Percentiles rank a stretch among this genome's conserved stretches.
These are phyloP conservation scores for Cinchona pubescens DNA, from an alignment of 257 asterid species.

Conservation along the genomic window DNA sequence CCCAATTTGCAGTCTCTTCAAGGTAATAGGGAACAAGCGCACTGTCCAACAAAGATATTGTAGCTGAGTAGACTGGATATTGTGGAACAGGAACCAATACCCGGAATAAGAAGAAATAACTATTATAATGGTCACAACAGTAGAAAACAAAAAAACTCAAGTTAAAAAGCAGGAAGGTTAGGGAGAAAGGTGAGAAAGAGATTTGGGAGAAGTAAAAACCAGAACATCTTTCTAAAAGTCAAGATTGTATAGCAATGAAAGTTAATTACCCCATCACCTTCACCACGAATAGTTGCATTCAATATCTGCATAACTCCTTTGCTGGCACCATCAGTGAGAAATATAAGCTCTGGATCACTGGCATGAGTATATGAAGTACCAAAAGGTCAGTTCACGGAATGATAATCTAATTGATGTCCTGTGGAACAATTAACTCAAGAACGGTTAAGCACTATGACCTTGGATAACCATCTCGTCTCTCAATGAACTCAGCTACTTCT, in stretches of 20 bases:
- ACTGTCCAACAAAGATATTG: slow-evolving; percentile 83
- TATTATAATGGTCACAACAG: background rate
- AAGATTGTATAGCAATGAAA: background rate
- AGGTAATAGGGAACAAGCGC: slow-evolving; percentile 93
- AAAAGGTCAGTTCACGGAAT: slow-evolving; percentile 17
- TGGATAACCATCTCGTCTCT: slow-evolving; percentile 98
- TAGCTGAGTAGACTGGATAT: slow-evolving; percentile 94
- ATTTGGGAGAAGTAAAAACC: background rate
- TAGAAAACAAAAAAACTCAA: slow-evolving; percentile 3
- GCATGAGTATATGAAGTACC: slow-evolving; percentile 19
- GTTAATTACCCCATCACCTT: slow-evolving; percentile 69
- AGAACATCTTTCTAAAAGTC: background rate
- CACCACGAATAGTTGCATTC: slow-evolving; percentile 59
- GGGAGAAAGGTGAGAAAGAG: background rate
- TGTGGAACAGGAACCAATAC: slow-evolving; percentile 98
- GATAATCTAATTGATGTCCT: background rate
- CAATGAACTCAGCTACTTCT: slow-evolving; percentile 92
- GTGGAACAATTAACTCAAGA: slow-evolving; percentile 1
- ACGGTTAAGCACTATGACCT: slow-evolving; percentile 46
- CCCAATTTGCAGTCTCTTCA: slow-evolving; percentile 98
- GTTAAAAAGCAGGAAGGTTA: slow-evolving; percentile 7
- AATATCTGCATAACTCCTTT: slow-evolving; percentile 97
- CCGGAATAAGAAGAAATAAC: slow-evolving; percentile 27
- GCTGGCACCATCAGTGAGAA: slow-evolving; percentile 97
- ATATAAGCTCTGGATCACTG: slow-evolving; percentile 98